phyloP scores from a whole-genome alignment of 2,329 filamentous ascomycete species.

The Harringtonia aguacate region DNA sequence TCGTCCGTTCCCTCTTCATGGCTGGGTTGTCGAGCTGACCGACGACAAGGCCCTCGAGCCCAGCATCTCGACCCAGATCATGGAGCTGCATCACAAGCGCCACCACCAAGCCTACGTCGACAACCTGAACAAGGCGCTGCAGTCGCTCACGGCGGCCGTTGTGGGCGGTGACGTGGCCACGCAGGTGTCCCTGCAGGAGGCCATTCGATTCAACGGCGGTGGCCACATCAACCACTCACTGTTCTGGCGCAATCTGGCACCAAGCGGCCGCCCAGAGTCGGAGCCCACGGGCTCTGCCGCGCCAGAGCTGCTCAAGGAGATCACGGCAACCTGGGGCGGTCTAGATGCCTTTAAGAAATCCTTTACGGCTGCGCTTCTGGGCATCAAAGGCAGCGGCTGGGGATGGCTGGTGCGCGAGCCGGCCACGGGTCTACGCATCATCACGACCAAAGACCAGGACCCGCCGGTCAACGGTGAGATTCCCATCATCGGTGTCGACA shows the following conservation, averaged over 20 bases:
- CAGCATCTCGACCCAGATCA: slow-evolving; percentile 75
- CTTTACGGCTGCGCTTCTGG: slow-evolving; percentile 55
- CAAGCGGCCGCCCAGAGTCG: slow-evolving; percentile 40
- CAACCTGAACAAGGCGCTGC: slow-evolving; percentile 70
- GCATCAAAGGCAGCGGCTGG: slow-evolving; percentile 78
- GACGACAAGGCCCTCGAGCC: slow-evolving; percentile 43
- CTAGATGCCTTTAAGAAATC: slow-evolving; percentile 53
- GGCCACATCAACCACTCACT: slow-evolving; percentile 58
- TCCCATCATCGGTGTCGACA: slow-evolving; percentile 72
- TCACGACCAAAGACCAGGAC: slow-evolving; percentile 82
- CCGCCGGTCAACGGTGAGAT: slow-evolving; percentile 53
- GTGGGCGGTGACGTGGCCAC: slow-evolving; percentile 42
- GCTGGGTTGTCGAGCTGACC: neutral
- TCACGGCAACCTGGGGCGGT: slow-evolving; percentile 57
- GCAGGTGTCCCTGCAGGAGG: slow-evolving; percentile 51
- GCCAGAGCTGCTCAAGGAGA: slow-evolving; percentile 41
- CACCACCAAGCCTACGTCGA: slow-evolving; percentile 93
- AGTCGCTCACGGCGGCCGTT: slow-evolving; percentile 54
- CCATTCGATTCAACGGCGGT: slow-evolving; percentile 58
- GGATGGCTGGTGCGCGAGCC: slow-evolving; percentile 69
- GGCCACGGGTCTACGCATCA: slow-evolving; percentile 51
- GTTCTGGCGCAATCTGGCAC: slow-evolving; percentile 63
- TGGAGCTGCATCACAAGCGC: slow-evolving; percentile 91
- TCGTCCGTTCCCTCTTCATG: neutral
- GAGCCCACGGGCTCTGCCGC: slow-evolving; percentile 32